Evolutionary conservation across 768 basidiomycete genomes (phyloP).

Genomic region (Phallus indusiatus): DNA sequence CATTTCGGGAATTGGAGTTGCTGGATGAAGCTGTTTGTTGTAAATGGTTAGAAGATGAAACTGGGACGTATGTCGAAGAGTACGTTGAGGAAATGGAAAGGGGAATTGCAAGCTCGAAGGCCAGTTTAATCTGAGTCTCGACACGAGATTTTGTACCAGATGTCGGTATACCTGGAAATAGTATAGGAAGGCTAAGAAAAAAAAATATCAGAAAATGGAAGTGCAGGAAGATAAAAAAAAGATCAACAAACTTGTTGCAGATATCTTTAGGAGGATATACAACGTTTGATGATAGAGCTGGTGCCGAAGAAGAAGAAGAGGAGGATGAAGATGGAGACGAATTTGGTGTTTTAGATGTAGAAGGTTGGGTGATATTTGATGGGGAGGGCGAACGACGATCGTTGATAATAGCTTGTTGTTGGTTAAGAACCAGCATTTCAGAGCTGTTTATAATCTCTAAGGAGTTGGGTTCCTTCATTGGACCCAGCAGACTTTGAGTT

Average conservation of each 20-base stretch:
- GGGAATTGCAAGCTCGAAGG: constrained; percentile 66
- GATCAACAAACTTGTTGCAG: not conserved
- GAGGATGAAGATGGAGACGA: not conserved
- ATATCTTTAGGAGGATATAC: constrained; percentile 6
- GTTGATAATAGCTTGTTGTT: not conserved
- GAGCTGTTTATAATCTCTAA: too few relatives aligned
- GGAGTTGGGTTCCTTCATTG: too few relatives aligned
- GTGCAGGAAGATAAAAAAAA: not conserved
- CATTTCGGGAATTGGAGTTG: constrained; percentile 1
- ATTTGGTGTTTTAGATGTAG: constrained; percentile 1
- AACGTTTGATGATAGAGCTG: not conserved
- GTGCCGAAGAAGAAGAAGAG: not conserved
- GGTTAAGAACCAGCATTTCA: too few relatives aligned
- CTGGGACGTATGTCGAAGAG: not conserved
- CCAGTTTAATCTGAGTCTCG: constrained; percentile 88
- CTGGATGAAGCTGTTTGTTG: constrained; percentile 6
- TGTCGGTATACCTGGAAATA: constrained; percentile 76
- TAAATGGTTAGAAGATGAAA: not conserved
- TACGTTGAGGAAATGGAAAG: constrained; percentile 21
- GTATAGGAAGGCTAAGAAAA: constrained; percentile 55
- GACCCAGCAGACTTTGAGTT: not conserved
- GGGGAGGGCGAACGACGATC: not conserved
- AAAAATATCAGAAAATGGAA: not conserved
- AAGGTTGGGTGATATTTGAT: not conserved
- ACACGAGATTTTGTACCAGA: constrained; percentile 84